Conservation (phyloP, 768 basidiomycete species). For the Lyophyllum shimeji region DNA sequence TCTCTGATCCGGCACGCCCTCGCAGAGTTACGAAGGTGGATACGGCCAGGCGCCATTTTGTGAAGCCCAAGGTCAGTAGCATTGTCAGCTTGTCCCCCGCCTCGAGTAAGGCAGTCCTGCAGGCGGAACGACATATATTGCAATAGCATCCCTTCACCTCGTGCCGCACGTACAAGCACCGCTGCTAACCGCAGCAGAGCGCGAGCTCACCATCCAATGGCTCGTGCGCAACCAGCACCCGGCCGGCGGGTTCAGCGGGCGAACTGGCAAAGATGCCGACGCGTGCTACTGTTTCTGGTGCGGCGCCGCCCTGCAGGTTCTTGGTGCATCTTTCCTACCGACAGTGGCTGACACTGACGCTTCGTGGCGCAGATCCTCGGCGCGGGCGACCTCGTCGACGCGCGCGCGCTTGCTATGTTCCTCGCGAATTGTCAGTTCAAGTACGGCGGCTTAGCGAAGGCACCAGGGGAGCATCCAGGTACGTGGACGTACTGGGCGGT, state of each 20-base stretch:
- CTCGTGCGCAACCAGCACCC: slow-evolving; percentile 67
- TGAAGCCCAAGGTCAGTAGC: slow-evolving; percentile 76
- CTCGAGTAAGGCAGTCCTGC: slow-evolving; percentile 1
- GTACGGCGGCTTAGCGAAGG: slow-evolving; percentile 87
- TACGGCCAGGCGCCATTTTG: slow-evolving; percentile 80
- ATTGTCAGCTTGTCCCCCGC: not conserved
- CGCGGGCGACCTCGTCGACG: slow-evolving; percentile 55
- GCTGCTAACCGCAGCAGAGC: slow-evolving; percentile 39
- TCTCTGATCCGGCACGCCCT: slow-evolving; percentile 3
- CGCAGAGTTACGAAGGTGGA: slow-evolving; percentile 88
- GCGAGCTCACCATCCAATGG: slow-evolving; percentile 69
- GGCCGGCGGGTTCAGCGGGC: slow-evolving; percentile 82
- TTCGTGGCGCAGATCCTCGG: slow-evolving; percentile 63
- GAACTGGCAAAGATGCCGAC: slow-evolving; percentile 85
- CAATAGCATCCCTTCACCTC: slow-evolving; percentile 72
- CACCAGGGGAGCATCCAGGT: slow-evolving; percentile 81
- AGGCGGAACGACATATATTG: slow-evolving; percentile 96
- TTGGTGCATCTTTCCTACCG: slow-evolving; percentile 17
- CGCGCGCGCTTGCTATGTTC: slow-evolving; percentile 56
- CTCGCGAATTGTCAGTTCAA: slow-evolving; percentile 80
- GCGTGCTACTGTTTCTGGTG: slow-evolving; percentile 99
- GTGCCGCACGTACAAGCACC: slow-evolving; percentile 28
- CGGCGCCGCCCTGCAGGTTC: slow-evolving; percentile 74
- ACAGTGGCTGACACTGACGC: not conserved
- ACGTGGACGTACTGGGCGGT: not conserved